A percentile compares a stretch with the other conserved stretches of the same genome.
Conservation (phyloP, 345 rosid species). For the Pistacia atlantica region DNA sequence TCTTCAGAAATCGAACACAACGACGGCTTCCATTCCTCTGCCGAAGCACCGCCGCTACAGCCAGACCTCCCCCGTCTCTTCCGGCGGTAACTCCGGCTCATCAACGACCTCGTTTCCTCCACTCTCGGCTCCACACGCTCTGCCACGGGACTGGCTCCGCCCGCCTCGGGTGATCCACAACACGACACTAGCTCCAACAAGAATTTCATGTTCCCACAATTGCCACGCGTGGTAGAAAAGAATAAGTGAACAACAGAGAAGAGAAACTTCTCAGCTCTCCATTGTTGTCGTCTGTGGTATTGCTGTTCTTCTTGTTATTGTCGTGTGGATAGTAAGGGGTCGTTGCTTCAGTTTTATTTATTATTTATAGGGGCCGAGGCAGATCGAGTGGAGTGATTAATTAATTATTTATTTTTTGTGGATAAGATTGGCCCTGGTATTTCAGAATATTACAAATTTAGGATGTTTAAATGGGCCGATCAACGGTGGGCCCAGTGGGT, state of each 20-base stretch:
- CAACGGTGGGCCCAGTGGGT: too few relatives aligned
- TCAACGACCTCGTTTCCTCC: constrained; percentile 34
- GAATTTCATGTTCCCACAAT: constrained; percentile 38
- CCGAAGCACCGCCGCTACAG: background rate
- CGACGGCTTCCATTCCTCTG: constrained; percentile 66
- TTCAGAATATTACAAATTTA: background rate
- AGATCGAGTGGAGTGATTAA: too few relatives aligned
- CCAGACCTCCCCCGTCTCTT: constrained; percentile 34
- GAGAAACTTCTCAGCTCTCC: background rate
- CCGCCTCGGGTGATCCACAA: constrained; percentile 29
- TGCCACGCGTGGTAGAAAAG: too few relatives aligned
- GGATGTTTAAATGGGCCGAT: background rate
- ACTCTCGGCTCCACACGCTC: background rate
- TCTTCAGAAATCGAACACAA: constrained; percentile 63
- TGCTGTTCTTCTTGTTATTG: background rate
- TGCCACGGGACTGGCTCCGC: constrained; percentile 14
- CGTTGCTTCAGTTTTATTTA: background rate
- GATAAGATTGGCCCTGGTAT: background rate
- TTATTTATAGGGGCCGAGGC: background rate
- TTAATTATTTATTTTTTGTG: background rate
- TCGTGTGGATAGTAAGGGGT: background rate
- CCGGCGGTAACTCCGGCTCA: constrained; percentile 4
- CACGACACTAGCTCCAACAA: constrained; percentile 56
- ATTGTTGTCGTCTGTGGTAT: background rate
- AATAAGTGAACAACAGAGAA: background rate